Conservation (phyloP, 208 protist genomes). For the Crithidia mellificae region DNA sequence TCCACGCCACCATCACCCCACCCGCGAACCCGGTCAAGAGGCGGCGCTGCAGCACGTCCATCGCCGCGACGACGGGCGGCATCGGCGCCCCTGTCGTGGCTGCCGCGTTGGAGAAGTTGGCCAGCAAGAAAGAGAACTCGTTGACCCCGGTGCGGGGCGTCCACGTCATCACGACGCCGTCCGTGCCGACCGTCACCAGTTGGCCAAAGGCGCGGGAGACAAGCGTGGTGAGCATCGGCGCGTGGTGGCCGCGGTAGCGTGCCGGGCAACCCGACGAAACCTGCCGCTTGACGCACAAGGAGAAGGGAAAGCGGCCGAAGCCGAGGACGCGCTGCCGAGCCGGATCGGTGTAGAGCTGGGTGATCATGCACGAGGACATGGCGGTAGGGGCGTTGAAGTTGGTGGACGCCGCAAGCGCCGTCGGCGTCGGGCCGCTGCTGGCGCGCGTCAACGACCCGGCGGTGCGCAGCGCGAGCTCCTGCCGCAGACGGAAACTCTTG, state of each 20-base stretch:
- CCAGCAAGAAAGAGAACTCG: conserved; percentile 76
- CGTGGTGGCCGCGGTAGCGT: conserved; percentile 67
- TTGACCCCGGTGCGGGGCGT: conserved; percentile 46
- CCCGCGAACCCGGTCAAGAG: conserved; percentile 79
- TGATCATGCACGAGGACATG: conserved; percentile 6
- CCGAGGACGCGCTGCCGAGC: conserved; percentile 45
- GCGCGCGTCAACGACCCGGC: conserved; percentile 11
- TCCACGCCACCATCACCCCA: conserved; percentile 82
- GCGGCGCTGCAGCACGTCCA: conserved; percentile 69
- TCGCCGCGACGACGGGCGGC: conserved; percentile 42
- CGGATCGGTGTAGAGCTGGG: conserved; percentile 39
- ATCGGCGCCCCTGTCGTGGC: conserved; percentile 53
- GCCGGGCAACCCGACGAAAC: conserved; percentile 48
- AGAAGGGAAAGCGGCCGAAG: conserved; percentile 56
- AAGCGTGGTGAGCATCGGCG: conserved; percentile 56
- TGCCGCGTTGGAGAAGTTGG: conserved; percentile 70
- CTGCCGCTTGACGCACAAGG: conserved; percentile 55
- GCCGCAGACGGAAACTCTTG: conserved; percentile 59
- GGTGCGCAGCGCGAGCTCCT: conserved; percentile 52
- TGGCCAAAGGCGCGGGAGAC: conserved; percentile 67
- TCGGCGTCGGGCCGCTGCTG: background rate
- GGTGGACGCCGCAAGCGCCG: background rate
- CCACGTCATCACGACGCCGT: conserved; percentile 82
- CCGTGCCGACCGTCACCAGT: conserved; percentile 73
- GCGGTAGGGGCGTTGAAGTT: background rate